Base-by-base conservation (phyloP, 2,329 filamentous ascomycete species). In the Verticillium dahliae region DNA sequence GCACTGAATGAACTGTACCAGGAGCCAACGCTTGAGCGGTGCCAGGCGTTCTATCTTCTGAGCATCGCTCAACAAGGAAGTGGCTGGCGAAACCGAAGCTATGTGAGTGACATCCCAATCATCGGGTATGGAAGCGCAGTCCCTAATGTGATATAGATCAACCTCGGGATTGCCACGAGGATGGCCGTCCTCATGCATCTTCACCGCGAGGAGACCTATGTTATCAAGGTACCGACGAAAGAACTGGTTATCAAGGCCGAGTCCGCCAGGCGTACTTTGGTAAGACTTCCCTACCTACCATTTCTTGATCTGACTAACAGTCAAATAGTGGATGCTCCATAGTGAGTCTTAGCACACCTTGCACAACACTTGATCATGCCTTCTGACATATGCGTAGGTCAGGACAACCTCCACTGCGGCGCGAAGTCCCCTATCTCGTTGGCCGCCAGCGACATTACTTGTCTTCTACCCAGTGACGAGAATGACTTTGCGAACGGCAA, bases 21-120 rank as follows among this genome's bases (percentile, higher is more conserved):
- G 45, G 78, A 79, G 60, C 80, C 83, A 0, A 83, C 78, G 0
- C 68, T 86, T 18, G 81, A 85, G 66, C 75, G 80, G 50, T 85
- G 82, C 59, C 84, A 86, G 69, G 83, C 79, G 1, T 86, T 86
- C 63, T 85, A 85, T 65, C 71, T 86, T 3, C 72, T 86, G 15
- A 84, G 82, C 66, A 80, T 86, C 60, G 82, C 83, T 4, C 83
- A 86, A 65, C 83, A 85, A 67, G 82, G 82, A 14, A 83, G 79
- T 59, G 83, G 81, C 0, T 72, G 81, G 64, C 80, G 77, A 50
- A 81, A 83, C 58, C 76, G 74, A 60, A 85, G 83, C 69, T 83
- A 81, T 65, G 82, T 85, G 69, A 67, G 82, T 73, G 14, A 31
- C 27, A 31, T 31, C 27, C 27, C 13, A 15, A 10, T 38, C 31